Base-by-base conservation (phyloP, 805 yeast species). In the Metschnikowia chrysomelidarum region DNA sequence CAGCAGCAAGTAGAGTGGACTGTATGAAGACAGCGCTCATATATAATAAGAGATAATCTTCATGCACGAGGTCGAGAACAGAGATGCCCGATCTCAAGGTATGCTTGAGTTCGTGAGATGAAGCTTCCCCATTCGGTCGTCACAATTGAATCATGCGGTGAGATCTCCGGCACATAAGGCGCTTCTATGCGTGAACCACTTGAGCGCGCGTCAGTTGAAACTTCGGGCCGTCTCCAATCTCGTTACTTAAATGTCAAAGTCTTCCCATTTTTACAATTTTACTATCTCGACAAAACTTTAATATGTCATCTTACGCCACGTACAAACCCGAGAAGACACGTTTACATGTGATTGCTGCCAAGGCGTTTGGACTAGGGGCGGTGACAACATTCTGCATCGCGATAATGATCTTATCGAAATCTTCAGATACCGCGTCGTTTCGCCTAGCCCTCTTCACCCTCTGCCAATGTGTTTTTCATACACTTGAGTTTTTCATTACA, bases 401-500 rank as follows among this genome's bases (percentile, higher is more conserved):
- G 6, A 36, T 13, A 5, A 13, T 39, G 12, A 24, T 34, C 11
- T n/a, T 31, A 12, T 24, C 36, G 2, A 15, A 7, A 10, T 12
- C 36, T 12, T 31, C 32, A 32, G 19, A 37, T 29, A 4, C 37
- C 17, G 14, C 19, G 4, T 9, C 12, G 21, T 5, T 24, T 14
- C 36, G 50, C 13, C 15, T 38, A n/a, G 39, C 46, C 9, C 30
- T 41, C 17, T 41, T 27, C 29, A 38, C 41, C 9, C 13, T 36
- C 9, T 18, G 19, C 54, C 52, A 36, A 19, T 36, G 82, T 3
- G 18, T 71, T 0, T 93, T 91, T 61, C 98, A 93, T 56, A 75
- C 85, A 48, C 55, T 86, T 14, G 98, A 93, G 61, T 93, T 81
- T 56, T 76, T 73, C 50, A 73, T 79, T 24, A 93, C 98, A 0